These are phyloP conservation scores for Heimioporus sp. DNA, from an alignment of 768 basidiomycete genomes.

Conservation along the genomic window DNA sequence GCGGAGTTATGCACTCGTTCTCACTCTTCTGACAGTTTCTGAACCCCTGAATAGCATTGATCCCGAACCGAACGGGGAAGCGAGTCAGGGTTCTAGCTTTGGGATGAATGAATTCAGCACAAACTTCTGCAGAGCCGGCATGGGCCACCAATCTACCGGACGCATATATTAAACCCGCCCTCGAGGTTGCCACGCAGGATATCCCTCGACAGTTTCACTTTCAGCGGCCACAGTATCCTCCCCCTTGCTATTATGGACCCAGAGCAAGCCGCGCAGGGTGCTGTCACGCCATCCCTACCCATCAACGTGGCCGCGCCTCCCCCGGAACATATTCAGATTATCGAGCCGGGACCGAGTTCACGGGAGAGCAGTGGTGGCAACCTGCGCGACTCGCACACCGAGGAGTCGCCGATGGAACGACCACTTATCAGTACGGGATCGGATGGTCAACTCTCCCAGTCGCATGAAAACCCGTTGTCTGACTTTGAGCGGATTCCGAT, in stretches of 20 bases:
- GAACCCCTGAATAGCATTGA: too few species aligned
- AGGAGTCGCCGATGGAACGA: slow-evolving; percentile 4
- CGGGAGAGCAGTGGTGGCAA: neutral
- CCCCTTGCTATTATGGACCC: slow-evolving; percentile 16
- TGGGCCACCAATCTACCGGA: neutral
- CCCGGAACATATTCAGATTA: slow-evolving; percentile 5
- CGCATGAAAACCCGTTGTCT: slow-evolving; percentile 2
- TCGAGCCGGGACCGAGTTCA: neutral
- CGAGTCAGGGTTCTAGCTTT: too few species aligned
- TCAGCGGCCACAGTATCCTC: neutral
- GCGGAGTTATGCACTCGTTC: neutral
- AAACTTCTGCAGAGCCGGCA: too few species aligned
- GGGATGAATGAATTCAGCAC: too few species aligned
- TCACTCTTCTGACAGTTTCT: neutral
- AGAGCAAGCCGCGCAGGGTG: neutral
- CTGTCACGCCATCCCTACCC: neutral
- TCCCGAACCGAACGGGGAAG: too few species aligned
- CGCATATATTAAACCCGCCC: neutral
- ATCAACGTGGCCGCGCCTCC: neutral
- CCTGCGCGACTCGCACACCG: neutral
- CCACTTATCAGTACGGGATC: slow-evolving; percentile 6
- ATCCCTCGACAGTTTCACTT: neutral
- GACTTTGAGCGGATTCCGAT: slow-evolving; percentile 6
- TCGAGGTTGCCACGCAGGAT: slow-evolving; percentile 3
- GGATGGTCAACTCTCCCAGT: slow-evolving; percentile 2